Conservation (phyloP, 495 filamentous ascomycete genomes). For the Talaromyces trachyspermus region DNA sequence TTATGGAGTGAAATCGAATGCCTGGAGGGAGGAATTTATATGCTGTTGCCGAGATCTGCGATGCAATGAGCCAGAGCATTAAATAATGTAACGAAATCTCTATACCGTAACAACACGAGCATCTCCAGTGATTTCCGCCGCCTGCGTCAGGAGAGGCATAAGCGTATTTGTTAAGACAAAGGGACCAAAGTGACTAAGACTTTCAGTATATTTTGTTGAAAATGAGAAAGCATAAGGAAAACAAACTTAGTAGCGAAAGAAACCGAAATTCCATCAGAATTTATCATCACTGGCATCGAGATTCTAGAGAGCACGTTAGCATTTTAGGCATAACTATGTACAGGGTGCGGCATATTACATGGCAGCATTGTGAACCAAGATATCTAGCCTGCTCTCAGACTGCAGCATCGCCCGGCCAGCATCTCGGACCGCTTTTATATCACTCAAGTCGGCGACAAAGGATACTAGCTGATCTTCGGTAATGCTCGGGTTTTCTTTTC, state of each 20-base stretch:
- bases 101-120: not conserved
- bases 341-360: not conserved
- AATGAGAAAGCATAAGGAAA: not conserved
- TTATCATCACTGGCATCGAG: not conserved
- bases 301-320: not conserved
- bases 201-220: not conserved
- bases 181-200: not conserved
- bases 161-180: not conserved
- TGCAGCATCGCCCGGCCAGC: not conserved
- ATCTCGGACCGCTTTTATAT: not conserved
- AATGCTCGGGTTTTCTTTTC: slow-evolving; percentile 1
- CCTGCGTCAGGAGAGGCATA: not conserved
- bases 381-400: not conserved
- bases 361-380: slow-evolving; percentile 1
- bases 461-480: not conserved
- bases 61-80: not conserved
- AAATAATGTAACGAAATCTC: not conserved
- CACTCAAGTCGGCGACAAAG: not conserved
- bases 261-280: not conserved
- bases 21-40: not conserved
- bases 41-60: not conserved
- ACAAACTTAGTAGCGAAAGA: not conserved
- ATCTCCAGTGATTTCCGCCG: not conserved
- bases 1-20: not conserved
- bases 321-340: not conserved